Conservation (phyloP, 1,139 yeast species). For the Yamadazyma sp. region DNA sequence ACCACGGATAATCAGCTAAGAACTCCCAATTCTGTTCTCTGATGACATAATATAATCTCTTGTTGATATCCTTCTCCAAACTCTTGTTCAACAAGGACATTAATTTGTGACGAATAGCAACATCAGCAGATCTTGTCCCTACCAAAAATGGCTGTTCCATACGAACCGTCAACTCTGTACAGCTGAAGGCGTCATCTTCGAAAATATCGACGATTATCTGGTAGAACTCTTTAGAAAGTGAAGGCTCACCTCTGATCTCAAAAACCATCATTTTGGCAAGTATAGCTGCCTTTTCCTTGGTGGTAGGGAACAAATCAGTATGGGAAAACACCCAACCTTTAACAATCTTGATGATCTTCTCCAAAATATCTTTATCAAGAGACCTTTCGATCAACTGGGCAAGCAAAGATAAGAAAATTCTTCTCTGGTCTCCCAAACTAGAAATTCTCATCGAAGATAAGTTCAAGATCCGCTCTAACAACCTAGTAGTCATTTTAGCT, state of each 20-base stretch:
- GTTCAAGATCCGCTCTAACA: slow-evolving; percentile 74
- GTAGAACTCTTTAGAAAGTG: slow-evolving; percentile 78
- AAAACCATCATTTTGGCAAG: slow-evolving; percentile 92
- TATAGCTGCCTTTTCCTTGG: slow-evolving; percentile 94
- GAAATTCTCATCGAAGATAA: slow-evolving; percentile 81
- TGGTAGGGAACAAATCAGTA: slow-evolving; percentile 85
- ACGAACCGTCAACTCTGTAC: slow-evolving; percentile 89
- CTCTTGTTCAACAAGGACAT: slow-evolving; percentile 81
- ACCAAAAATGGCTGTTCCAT: slow-evolving; percentile 97
- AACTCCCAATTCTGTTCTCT: slow-evolving; percentile 97
- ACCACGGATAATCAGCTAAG: slow-evolving; percentile 90
- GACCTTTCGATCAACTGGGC: slow-evolving; percentile 93
- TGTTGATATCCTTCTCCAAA: slow-evolving; percentile 75
- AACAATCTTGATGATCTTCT: slow-evolving; percentile 75
- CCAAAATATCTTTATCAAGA: slow-evolving; percentile 70
- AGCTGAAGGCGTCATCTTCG: slow-evolving; percentile 73
- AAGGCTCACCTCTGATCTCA: slow-evolving; percentile 82
- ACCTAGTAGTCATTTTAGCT: slow-evolving; percentile 73
- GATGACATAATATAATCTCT: slow-evolving; percentile 79
- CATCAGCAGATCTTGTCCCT: slow-evolving; percentile 85
- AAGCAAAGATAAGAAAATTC: slow-evolving; percentile 79
- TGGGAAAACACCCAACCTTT: slow-evolving; percentile 88
- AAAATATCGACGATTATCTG: slow-evolving; percentile 86
- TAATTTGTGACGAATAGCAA: slow-evolving; percentile 69
- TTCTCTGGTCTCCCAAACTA: slow-evolving; percentile 85